Conservation (phyloP, 2,329 filamentous ascomycete genomes). For the Pseudogymnoascus destructans region DNA sequence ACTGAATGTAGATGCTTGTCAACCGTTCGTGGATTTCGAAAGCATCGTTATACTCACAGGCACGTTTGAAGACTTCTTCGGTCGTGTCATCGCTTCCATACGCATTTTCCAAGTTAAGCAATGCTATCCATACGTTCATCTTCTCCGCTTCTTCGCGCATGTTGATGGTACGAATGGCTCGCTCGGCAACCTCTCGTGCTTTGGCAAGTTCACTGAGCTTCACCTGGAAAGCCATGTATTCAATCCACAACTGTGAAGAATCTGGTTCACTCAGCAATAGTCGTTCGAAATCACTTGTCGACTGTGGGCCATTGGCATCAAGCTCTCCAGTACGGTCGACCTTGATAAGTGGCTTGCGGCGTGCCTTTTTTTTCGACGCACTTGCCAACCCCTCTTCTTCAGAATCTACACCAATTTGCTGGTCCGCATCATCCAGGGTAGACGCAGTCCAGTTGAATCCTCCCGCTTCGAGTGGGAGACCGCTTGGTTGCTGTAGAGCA, state of each 20-base stretch:
- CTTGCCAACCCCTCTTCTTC: slow-evolving; percentile 30
- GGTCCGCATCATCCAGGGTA: slow-evolving; percentile 41
- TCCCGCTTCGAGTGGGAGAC: slow-evolving; percentile 50
- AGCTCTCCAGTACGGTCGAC: slow-evolving; percentile 87
- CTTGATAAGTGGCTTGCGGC: slow-evolving; percentile 62
- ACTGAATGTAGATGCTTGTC: slow-evolving; percentile 89
- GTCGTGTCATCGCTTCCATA: slow-evolving; percentile 75
- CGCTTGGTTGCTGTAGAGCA: slow-evolving; percentile 19
- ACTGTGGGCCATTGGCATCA: slow-evolving; percentile 77
- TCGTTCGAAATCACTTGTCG: slow-evolving; percentile 83
- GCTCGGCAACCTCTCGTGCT: slow-evolving; percentile 78
- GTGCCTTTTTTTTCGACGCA: slow-evolving; percentile 55
- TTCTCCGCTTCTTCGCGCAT: slow-evolving; percentile 87
- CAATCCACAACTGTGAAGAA: slow-evolving; percentile 85
- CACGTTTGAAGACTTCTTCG: slow-evolving; percentile 78
- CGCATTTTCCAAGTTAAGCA: slow-evolving; percentile 85
- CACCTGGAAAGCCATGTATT: slow-evolving; percentile 98
- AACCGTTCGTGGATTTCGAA: slow-evolving; percentile 82
- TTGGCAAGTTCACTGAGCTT: slow-evolving; percentile 80
- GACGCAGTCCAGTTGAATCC: slow-evolving; percentile 84
- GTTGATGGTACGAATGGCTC: slow-evolving; percentile 81
- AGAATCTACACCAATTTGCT: slow-evolving; percentile 32
- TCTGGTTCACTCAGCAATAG: slow-evolving; percentile 85
- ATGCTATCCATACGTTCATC: slow-evolving; percentile 86
- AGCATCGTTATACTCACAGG: slow-evolving; percentile 86